Conservation (phyloP, 2,329 filamentous ascomycete genomes). For the Paramyrothecium roridum region DNA sequence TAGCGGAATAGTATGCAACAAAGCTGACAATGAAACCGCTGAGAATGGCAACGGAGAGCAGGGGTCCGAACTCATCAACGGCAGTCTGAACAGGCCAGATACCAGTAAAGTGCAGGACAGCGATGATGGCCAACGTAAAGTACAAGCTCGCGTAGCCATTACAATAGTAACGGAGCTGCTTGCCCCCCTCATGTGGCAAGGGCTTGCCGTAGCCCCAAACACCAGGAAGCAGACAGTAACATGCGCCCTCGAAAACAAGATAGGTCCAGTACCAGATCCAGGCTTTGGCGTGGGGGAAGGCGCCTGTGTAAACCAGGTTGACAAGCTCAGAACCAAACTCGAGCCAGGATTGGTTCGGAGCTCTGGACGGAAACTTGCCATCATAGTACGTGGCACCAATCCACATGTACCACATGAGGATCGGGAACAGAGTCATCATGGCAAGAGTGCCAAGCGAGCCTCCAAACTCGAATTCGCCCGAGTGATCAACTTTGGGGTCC, state of each 20-base stretch:
- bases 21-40: constrained; percentile 83
- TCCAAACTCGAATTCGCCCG: constrained; percentile 76
- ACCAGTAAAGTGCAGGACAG: constrained; percentile 75
- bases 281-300: constrained; percentile 76
- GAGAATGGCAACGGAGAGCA: constrained; percentile 89
- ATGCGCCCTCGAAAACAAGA: constrained; percentile 77
- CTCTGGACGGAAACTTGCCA: constrained; percentile 71
- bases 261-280: constrained; percentile 97
- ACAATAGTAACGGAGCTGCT: constrained; percentile 93
- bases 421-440: constrained; percentile 93
- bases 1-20: constrained; percentile 81
- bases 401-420: constrained; percentile 99
- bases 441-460: constrained; percentile 73
- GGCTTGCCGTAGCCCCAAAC: constrained; percentile 87
- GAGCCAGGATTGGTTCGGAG: constrained; percentile 59
- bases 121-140: constrained; percentile 70
- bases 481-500: constrained; percentile 62
- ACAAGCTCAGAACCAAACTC: constrained; percentile 73
- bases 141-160: constrained; percentile 87
- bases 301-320: constrained; percentile 74
- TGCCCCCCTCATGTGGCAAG: constrained; percentile 74
- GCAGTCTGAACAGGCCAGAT: constrained; percentile 87
- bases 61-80: constrained; percentile 90
- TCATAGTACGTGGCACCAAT: constrained; percentile 90
- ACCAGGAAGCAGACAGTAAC: constrained; percentile 84